Evolutionary conservation across 495 filamentous ascomycete species (phyloP).

Genomic region (Ramalina intermedia): DNA sequence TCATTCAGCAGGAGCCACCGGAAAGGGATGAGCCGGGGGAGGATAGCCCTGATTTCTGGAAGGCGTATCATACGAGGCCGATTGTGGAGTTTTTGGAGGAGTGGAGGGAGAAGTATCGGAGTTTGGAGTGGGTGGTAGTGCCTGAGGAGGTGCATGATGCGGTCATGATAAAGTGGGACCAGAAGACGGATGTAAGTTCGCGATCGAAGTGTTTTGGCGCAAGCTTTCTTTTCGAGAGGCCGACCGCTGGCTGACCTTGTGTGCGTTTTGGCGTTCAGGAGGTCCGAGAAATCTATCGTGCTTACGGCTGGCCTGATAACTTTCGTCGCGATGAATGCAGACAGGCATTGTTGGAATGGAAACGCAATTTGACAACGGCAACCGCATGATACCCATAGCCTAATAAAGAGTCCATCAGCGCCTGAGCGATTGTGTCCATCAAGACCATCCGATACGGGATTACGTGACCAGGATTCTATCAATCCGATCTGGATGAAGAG

Average conservation of each 20-base stretch:
- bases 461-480: no score
- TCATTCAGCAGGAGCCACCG: constrained; percentile 8
- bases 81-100: constrained; percentile 8
- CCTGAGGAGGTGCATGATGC: constrained; percentile 6
- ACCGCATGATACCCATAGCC: constrained; percentile 1
- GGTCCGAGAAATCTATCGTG: constrained; percentile 10
- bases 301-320: constrained; percentile 8
- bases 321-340: constrained; percentile 9
- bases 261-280: constrained; percentile 3
- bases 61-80: constrained; percentile 8
- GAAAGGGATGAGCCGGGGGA: constrained; percentile 5
- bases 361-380: constrained; percentile 1
- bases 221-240: not conserved
- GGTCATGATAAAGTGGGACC: constrained; percentile 5
- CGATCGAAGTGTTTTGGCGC: not conserved
- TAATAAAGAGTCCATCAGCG: not conserved
- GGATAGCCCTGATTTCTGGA: constrained; percentile 10
- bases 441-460: no score
- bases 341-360: constrained; percentile 10
- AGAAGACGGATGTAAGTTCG: constrained; percentile 8
- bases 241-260: constrained; percentile 3
- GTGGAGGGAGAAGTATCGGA: constrained; percentile 10
- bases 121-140: constrained; percentile 8
- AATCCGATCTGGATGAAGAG: no score
- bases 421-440: no score